A percentile compares a stretch with the other conserved stretches of the same genome.
phyloP scores from a whole-genome alignment of 371 early-diverging fungal genomes.

The Phascolomyces articulosus region DNA sequence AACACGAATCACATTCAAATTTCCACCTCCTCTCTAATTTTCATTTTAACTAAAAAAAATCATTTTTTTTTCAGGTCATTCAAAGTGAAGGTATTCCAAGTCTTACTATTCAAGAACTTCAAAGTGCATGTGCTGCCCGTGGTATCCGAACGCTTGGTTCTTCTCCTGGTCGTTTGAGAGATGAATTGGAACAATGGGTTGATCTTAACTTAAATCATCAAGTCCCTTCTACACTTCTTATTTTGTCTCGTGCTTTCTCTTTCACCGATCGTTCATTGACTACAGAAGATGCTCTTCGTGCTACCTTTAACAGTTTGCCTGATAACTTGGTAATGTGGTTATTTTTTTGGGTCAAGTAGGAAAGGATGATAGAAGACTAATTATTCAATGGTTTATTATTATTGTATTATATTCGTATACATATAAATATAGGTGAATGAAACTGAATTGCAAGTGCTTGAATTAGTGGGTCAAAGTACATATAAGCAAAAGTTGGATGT shows the following conservation, averaged over 20 bases:
- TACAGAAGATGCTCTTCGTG: constrained; percentile 87
- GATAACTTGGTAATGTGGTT: constrained; percentile 71
- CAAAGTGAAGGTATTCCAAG: constrained; percentile 87
- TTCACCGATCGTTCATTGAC: constrained; percentile 72
- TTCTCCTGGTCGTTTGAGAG: constrained; percentile 85
- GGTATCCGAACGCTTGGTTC: constrained; percentile 90
- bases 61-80: too few relatives aligned
- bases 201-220: constrained; percentile 91
- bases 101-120: constrained; percentile 84
- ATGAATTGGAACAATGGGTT: constrained; percentile 92
- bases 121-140: constrained; percentile 86
- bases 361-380: too few relatives aligned
- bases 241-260: constrained; percentile 90
- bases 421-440: constrained; percentile 62
- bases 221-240: constrained; percentile 91
- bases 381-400: too few relatives aligned
- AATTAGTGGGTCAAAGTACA: constrained; percentile 88
- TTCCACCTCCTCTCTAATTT: too few relatives aligned
- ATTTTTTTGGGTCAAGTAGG: neutral
- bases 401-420: too few relatives aligned
- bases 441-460: constrained; percentile 86
- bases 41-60: too few relatives aligned
- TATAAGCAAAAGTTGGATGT: constrained; percentile 92
- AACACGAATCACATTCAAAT: neutral
- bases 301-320: constrained; percentile 92